These are phyloP conservation scores for Didymella keratinophila DNA, from an alignment of 2,329 filamentous ascomycete genomes.

Conservation along the genomic window DNA sequence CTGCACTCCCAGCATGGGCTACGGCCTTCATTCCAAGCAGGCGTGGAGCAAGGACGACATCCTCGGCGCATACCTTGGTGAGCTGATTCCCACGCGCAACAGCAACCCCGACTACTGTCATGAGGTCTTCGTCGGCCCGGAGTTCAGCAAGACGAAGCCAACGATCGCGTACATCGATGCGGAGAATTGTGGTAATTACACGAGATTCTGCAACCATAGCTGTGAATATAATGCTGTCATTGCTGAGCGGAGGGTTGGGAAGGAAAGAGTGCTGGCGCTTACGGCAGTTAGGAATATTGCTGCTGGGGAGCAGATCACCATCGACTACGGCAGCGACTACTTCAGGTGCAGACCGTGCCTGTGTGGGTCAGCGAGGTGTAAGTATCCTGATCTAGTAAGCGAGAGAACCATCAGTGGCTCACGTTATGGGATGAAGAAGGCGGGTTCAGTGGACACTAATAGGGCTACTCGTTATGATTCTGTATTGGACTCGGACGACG, in stretches of 20 bases:
- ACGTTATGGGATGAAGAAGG: too few species aligned
- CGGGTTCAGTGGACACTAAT: too few species aligned
- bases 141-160: not conserved
- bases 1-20: not conserved
- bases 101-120: slow-evolving; percentile 18
- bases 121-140: slow-evolving; percentile 14
- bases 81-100: slow-evolving; percentile 10
- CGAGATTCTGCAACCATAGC: slow-evolving; percentile 22
- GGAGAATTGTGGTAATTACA: slow-evolving; percentile 8
- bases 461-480: not conserved
- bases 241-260: slow-evolving; percentile 11
- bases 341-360: slow-evolving; percentile 2
- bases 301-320: not conserved
- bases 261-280: slow-evolving; percentile 1
- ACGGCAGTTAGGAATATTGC: not conserved
- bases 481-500: not conserved
- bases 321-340: not conserved
- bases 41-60: not conserved
- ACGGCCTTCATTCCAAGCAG: not conserved
- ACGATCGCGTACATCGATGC: slow-evolving; percentile 16
- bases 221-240: slow-evolving; percentile 20
- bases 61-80: slow-evolving; percentile 17
- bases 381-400: not conserved
- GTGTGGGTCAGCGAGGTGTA: slow-evolving; percentile 10
- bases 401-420: too few species aligned